Conservation (phyloP, 495 filamentous ascomycete genomes). For the Lophiotrema nucula region DNA sequence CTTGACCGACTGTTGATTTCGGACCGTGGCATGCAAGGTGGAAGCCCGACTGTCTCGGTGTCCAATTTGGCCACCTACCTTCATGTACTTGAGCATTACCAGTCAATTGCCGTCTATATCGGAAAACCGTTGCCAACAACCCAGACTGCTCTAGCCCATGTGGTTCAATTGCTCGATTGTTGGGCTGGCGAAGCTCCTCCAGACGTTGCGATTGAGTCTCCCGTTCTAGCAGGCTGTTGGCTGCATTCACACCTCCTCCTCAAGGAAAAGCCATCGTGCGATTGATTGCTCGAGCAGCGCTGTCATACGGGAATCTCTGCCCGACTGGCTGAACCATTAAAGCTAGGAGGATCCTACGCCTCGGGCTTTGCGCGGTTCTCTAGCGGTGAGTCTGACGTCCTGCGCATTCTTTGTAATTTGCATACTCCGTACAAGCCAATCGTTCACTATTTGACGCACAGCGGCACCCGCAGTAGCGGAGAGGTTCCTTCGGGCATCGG, state of each 20-base stretch:
- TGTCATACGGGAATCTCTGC: slow-evolving; percentile 7
- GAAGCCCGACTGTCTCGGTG: not conserved
- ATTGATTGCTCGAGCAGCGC: not conserved
- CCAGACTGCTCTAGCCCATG: not conserved
- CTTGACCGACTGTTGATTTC: slow-evolving; percentile 4
- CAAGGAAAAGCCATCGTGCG: not conserved
- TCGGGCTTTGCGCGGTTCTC: not conserved
- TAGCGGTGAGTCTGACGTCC: slow-evolving; percentile 28
- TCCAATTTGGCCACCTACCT: not conserved
- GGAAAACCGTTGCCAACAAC: not conserved
- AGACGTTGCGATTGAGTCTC: not conserved
- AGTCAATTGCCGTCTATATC: not conserved
- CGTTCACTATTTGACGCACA: slow-evolving; percentile 6
- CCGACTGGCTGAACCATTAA: slow-evolving; percentile 6
- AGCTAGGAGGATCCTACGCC: not conserved
- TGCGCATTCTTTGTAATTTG: not conserved
- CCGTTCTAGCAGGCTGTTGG: too few species aligned
- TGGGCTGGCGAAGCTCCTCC: not conserved
- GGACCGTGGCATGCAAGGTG: not conserved
- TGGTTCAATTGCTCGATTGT: not conserved
- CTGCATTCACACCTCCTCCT: not conserved
- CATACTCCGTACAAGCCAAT: slow-evolving; percentile 6
- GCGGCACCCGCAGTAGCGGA: slow-evolving; percentile 30
- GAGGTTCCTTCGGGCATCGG: slow-evolving; percentile 3
- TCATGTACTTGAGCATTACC: not conserved